These are phyloP conservation scores for Linnemannia exigua DNA, from an alignment of 192 early-diverging fungal genomes.

Conservation along the genomic window DNA sequence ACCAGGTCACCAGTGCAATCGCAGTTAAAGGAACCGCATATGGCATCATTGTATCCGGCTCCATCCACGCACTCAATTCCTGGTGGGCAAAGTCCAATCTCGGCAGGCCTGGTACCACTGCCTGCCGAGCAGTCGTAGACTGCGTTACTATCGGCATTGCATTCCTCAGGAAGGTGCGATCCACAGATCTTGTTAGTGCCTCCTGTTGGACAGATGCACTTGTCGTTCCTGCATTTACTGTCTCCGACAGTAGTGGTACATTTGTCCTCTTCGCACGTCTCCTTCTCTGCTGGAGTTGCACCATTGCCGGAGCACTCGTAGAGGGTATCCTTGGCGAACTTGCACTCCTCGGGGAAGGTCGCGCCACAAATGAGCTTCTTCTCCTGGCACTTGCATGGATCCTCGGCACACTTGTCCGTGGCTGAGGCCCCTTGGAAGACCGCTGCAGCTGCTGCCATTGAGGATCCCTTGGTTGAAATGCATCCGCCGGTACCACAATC, in stretches of 20 bases:
- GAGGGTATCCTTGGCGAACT: constrained; percentile 1
- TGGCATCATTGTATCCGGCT: background rate
- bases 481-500: background rate
- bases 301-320: background rate
- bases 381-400: constrained; percentile 19
- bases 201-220: background rate
- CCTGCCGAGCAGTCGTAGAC: constrained; percentile 15
- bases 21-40: constrained; percentile 12
- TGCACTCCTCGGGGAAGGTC: constrained; percentile 11
- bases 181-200: too few species aligned
- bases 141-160: background rate
- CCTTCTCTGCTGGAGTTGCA: background rate
- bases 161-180: background rate
- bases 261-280: background rate
- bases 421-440: background rate
- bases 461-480: background rate
- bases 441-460: background rate
- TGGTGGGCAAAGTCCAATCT: constrained; percentile 5
- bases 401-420: constrained; percentile 1
- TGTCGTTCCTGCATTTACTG: background rate
- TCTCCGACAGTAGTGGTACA: background rate
- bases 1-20: background rate
- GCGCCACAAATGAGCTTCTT: background rate
- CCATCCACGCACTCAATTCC: constrained; percentile 9
- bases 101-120: background rate